Percentiles rank a stretch among this genome's conserved stretches.
Conservation (phyloP, 176 grass and related monocot genomes). For the Leersia perrieri region DNA sequence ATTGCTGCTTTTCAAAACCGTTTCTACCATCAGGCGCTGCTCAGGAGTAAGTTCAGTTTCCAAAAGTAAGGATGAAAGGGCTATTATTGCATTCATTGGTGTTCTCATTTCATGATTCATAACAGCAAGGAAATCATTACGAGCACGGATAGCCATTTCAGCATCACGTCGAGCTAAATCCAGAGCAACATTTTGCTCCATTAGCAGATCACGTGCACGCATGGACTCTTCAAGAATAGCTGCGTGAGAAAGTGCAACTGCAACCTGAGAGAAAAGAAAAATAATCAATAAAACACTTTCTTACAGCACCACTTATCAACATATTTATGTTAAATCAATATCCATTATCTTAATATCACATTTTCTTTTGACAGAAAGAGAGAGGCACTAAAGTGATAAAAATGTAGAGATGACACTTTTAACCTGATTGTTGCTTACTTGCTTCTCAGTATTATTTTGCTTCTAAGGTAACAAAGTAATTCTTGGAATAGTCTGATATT, state of each 20-base stretch:
- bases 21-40: conserved; percentile 91
- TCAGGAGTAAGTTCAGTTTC: conserved; percentile 93
- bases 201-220: conserved; percentile 86
- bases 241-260: conserved; percentile 94
- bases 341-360: not conserved
- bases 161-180: conserved; percentile 85
- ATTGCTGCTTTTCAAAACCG: conserved; percentile 81
- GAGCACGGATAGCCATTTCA: conserved; percentile 94
- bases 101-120: conserved; percentile 99
- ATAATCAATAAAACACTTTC: not conserved
- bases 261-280: conserved; percentile 56
- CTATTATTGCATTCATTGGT: conserved; percentile 96
- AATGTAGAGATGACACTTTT: not conserved
- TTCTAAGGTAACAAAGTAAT: not conserved
- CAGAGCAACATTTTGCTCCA: conserved; percentile 94
- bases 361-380: not conserved
- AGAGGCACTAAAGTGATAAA: not conserved
- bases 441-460: not conserved
- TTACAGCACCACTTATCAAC: not conserved
- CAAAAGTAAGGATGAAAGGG: conserved; percentile 82
- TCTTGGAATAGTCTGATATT: not conserved
- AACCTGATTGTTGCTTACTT: conserved; percentile 5
- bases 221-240: conserved; percentile 98
- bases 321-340: conserved; percentile 5
- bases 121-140: conserved; percentile 94